These are phyloP conservation scores for Neonectria hederae DNA, from an alignment of 2,329 filamentous ascomycete genomes.

Conservation along the genomic window DNA sequence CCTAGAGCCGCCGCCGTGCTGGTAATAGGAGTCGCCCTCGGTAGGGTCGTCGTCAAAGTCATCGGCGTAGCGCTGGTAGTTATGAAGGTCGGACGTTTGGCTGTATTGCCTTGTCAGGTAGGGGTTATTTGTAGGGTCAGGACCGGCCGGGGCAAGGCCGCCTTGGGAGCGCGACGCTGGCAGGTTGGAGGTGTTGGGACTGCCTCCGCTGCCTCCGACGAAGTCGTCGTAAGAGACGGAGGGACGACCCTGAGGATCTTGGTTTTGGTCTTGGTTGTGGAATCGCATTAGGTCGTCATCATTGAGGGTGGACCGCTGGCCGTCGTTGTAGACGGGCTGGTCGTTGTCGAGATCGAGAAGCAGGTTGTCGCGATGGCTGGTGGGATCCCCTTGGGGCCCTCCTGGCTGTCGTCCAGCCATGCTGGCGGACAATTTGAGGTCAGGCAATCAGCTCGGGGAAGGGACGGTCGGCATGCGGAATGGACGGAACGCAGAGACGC, in stretches of 20 bases:
- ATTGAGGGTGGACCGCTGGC: slow-evolving; percentile 79
- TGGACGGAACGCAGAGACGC: slow-evolving; percentile 27
- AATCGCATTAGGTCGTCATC: slow-evolving; percentile 83
- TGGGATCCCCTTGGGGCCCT: slow-evolving; percentile 60
- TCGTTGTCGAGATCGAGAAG: slow-evolving; percentile 80
- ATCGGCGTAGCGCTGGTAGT: slow-evolving; percentile 91
- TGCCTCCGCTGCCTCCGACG: slow-evolving; percentile 72
- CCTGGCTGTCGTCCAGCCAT: slow-evolving; percentile 69
- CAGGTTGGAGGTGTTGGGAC: slow-evolving; percentile 47
- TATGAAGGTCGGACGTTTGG: slow-evolving; percentile 84
- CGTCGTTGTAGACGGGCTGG: slow-evolving; percentile 76
- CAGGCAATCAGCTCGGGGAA: slow-evolving; percentile 43
- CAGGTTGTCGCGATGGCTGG: slow-evolving; percentile 65
- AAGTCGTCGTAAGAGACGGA: slow-evolving; percentile 97
- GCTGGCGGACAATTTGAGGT: slow-evolving; percentile 54
- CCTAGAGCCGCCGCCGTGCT: slow-evolving; percentile 72
- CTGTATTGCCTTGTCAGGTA: slow-evolving; percentile 65
- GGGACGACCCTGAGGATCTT: slow-evolving; percentile 73
- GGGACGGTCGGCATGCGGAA: slow-evolving; percentile 47
- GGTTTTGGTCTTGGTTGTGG: slow-evolving; percentile 76
- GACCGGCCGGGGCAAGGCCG: slow-evolving; percentile 38
- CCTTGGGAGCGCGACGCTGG: slow-evolving; percentile 54
- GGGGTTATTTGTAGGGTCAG: slow-evolving; percentile 46
- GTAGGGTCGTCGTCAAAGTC: slow-evolving; percentile 85
- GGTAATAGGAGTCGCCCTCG: slow-evolving; percentile 84